phyloP scores from a whole-genome alignment of 257 asterid species.

The Salvia rosmarinus region DNA sequence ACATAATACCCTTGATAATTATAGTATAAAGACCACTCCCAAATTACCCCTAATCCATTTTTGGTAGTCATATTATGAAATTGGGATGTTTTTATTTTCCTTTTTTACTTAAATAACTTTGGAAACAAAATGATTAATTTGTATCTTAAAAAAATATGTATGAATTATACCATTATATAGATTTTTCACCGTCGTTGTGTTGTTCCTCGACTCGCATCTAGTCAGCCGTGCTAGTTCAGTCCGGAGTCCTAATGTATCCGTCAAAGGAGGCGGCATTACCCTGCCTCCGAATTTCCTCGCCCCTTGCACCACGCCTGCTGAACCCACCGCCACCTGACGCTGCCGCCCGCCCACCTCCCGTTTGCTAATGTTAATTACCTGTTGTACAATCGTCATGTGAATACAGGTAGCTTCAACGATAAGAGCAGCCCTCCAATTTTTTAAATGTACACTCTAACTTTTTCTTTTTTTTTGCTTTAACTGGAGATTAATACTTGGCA shows the following conservation, averaged over 20 bases:
- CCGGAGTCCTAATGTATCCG: slow-evolving; percentile 56
- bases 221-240: slow-evolving; percentile 71
- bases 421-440: slow-evolving; percentile 45
- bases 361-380: slow-evolving; percentile 37
- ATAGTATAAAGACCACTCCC: too few species aligned
- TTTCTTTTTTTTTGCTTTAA: slow-evolving; percentile 37
- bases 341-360: not conserved
- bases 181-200: slow-evolving; percentile 71
- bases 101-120: too few species aligned
- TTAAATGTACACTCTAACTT: slow-evolving; percentile 46
- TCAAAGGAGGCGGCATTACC: slow-evolving; percentile 68
- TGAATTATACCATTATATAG: too few species aligned
- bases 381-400: slow-evolving; percentile 50
- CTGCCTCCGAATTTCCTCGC: slow-evolving; percentile 56
- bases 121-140: too few species aligned
- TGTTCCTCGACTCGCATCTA: slow-evolving; percentile 71
- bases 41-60: too few species aligned
- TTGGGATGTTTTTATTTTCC: too few species aligned
- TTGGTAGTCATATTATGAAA: too few species aligned
- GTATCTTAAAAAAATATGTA: too few species aligned
- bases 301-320: slow-evolving; percentile 41
- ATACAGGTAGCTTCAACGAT: slow-evolving; percentile 45
- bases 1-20: too few species aligned
- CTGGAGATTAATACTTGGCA: slow-evolving; percentile 48
- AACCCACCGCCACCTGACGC: slow-evolving; percentile 41